Evolutionary conservation across 23 red algal genomes (phyloP), one percentile per base, ranked within the genome.

Genomic region (Cyanidium caldarium): DNA sequence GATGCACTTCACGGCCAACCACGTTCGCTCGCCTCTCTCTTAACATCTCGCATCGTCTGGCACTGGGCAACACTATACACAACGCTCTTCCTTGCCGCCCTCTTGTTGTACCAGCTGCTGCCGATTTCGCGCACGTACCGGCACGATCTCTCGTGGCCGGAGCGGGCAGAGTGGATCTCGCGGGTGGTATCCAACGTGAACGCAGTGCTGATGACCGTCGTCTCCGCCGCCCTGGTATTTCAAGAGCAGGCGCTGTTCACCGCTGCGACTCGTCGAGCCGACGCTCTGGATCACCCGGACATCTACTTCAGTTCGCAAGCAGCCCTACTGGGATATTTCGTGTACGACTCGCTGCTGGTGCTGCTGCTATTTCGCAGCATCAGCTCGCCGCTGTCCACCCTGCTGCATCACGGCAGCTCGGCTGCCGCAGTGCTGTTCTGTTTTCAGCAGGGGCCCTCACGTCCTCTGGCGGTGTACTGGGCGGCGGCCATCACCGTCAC

Each of bases 391-490:
- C 26, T n/a, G 1, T 44, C 39, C 2, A 51, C 70, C 15, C 70
- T 73, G 1, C 17, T 37, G 29, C 70, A 73, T 14, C 70, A 73
- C 70, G 39, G 26, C 13, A 26, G 46, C 42, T 44, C 41, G 1
- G 40, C 41, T 15, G 21, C 45, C 0, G 21, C 70, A 10, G 34
- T 73, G 23, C 14, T 44, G 26, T 73, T 44, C 29, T 40, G 40
- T 1, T 37, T 51, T n/a, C 28, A n/a, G 2, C 15, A 33, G 30
- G 39, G 67, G 23, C 10, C 19, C 7, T 28, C 7, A 21, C 45
- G 35, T 38, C 77, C 77, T 2, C 56, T 81, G 17, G 65, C 77
- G 1, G 29, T 46, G 23, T n/a, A 29, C 33, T 81, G 77, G 77
- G 77, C 66, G 13, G 57, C 77, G 3, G 25, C 39, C 17, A 37